These are phyloP conservation scores for Tilletia setariae DNA, from an alignment of 1,284 basidiomycete genomes.

Conservation along the genomic window DNA sequence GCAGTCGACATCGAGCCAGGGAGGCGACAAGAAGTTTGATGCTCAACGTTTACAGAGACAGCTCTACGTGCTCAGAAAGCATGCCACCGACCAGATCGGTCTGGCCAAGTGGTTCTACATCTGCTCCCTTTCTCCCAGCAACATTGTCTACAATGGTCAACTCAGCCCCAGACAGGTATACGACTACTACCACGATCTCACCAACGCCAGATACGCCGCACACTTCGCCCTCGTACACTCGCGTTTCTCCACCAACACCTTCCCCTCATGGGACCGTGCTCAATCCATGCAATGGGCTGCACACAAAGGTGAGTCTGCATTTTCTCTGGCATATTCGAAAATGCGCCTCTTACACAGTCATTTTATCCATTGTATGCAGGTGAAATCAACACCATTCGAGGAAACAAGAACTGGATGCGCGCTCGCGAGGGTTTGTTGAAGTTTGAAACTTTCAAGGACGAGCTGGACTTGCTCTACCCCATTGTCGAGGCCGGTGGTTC, in stretches of 20 bases:
- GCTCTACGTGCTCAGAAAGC: slow-evolving; percentile 94
- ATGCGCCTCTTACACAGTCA: too few relatives aligned
- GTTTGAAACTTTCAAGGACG: slow-evolving; percentile 50
- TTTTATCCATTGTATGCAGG: slow-evolving; percentile 25
- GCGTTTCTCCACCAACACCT: slow-evolving; percentile 97
- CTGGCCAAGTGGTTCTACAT: slow-evolving; percentile 95
- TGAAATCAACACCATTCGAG: slow-evolving; percentile 54
- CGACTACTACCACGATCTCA: slow-evolving; percentile 97
- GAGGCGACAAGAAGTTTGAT: slow-evolving; percentile 64
- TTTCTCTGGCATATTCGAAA: too few relatives aligned
- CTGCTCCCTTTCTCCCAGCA: slow-evolving; percentile 91
- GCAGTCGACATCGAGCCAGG: slow-evolving; percentile 40
- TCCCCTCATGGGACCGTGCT: slow-evolving; percentile 97
- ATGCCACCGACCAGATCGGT: slow-evolving; percentile 90
- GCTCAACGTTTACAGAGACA: slow-evolving; percentile 84
- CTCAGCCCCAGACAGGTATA: slow-evolving; percentile 65
- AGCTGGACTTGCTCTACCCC: slow-evolving; percentile 52
- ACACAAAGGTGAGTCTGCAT: slow-evolving; percentile 78
- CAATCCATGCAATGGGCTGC: slow-evolving; percentile 98
- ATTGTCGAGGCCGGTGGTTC: slow-evolving; percentile 53
- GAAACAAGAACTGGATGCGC: slow-evolving; percentile 55
- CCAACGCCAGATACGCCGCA: slow-evolving; percentile 88
- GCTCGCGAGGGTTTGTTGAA: slow-evolving; percentile 48
- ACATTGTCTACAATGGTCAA: slow-evolving; percentile 98
- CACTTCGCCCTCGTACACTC: slow-evolving; percentile 98